These are phyloP conservation scores for Solanum chacoense DNA, from an alignment of 305 asterid species.

Conservation along the genomic window DNA sequence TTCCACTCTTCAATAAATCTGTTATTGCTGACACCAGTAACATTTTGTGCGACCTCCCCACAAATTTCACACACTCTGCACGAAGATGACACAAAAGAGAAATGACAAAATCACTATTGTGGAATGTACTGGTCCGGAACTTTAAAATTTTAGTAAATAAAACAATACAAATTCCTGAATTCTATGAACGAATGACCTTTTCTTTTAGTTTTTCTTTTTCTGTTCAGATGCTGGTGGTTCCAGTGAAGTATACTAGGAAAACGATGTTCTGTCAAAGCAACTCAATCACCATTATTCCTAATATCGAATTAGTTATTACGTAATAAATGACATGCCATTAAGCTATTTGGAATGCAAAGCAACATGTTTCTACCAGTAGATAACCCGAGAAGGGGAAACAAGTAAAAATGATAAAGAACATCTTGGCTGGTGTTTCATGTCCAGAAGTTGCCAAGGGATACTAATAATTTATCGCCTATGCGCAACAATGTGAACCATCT, in stretches of 20 bases:
- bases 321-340: neutral
- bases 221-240: neutral
- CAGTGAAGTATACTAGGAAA: neutral
- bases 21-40: conserved; percentile 31
- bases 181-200: too few species aligned
- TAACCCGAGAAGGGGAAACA: neutral
- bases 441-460: neutral
- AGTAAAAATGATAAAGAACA: neutral
- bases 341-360: neutral
- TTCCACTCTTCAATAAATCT: conserved; percentile 66
- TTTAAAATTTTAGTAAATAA: neutral
- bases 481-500: neutral
- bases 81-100: neutral
- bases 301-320: neutral
- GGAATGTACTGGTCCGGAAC: neutral
- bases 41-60: conserved; percentile 44
- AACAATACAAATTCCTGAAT: neutral
- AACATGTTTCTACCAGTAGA: neutral
- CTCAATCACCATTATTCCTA: neutral
- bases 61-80: conserved; percentile 75
- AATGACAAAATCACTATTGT: neutral
- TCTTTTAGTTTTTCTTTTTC: neutral
- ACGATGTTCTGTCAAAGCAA: neutral
- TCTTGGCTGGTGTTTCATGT: neutral
- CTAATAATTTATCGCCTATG: neutral